Percentiles rank a stretch among this genome's conserved stretches.
These are phyloP conservation scores for Medicago ruthenica DNA, from an alignment of 306 rosid genomes.

Conservation along the genomic window DNA sequence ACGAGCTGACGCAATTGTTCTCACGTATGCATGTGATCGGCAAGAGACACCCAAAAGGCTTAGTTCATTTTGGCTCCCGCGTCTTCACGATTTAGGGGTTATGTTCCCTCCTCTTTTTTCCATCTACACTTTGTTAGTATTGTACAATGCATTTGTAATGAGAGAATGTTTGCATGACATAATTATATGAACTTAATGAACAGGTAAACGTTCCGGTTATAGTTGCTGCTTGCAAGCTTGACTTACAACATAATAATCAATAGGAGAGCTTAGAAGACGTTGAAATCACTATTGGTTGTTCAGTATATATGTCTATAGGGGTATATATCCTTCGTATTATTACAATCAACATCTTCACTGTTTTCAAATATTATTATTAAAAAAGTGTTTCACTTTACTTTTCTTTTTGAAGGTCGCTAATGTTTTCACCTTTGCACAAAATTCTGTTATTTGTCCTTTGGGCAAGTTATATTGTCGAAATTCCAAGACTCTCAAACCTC, in stretches of 20 bases:
- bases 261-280: slow-evolving; percentile 92
- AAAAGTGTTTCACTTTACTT: neutral
- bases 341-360: neutral
- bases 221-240: slow-evolving; percentile 84
- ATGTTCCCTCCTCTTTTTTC: neutral
- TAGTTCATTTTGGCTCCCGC: slow-evolving; percentile 89
- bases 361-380: too few relatives aligned
- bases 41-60: slow-evolving; percentile 80
- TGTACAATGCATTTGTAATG: too few relatives aligned
- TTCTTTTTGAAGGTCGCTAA: slow-evolving; percentile 73
- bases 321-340: slow-evolving; percentile 37
- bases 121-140: too few relatives aligned
- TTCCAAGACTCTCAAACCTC: slow-evolving; percentile 87
- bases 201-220: slow-evolving; percentile 95
- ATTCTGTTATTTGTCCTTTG: slow-evolving; percentile 94
- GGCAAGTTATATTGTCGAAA: slow-evolving; percentile 91
- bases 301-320: slow-evolving; percentile 84
- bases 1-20: slow-evolving; percentile 90
- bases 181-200: neutral
- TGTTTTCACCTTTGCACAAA: slow-evolving; percentile 92
- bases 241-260: slow-evolving; percentile 81
- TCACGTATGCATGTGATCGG: slow-evolving; percentile 89
- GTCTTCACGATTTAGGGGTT: slow-evolving; percentile 82
- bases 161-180: slow-evolving; percentile 25
- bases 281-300: slow-evolving; percentile 95